Evolutionary conservation across 352 stramenopile genomes (phyloP).

Genomic region (Blastocystis sp.): DNA sequence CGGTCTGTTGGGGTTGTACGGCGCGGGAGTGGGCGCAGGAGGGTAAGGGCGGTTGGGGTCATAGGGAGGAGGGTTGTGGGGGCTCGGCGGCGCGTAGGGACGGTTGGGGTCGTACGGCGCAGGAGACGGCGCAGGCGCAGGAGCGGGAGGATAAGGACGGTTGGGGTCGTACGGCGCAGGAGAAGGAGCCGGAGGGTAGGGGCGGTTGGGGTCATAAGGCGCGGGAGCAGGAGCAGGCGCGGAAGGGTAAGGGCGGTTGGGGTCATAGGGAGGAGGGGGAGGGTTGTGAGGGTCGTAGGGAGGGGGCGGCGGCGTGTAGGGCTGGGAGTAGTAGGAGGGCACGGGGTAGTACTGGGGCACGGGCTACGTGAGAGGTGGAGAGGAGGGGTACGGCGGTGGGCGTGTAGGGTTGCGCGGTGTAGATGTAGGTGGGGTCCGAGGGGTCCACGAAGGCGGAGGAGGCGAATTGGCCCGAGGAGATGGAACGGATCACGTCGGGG

Average conservation of each 20-base stretch:
- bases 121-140: background rate
- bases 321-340: background rate
- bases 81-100: too few relatives aligned
- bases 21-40: background rate
- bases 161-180: too few relatives aligned
- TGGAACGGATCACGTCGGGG: background rate
- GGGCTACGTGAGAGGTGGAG: background rate
- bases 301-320: background rate
- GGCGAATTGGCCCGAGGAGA: conserved; percentile 32
- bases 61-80: background rate
- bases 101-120: too few relatives aligned
- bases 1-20: background rate
- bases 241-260: too few relatives aligned
- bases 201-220: background rate
- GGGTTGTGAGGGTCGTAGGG: too few relatives aligned
- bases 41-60: background rate
- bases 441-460: conserved; percentile 23
- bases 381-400: background rate
- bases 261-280: too few relatives aligned
- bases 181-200: background rate
- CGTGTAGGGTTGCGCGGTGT: conserved; percentile 32
- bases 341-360: conserved; percentile 46
- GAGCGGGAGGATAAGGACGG: too few relatives aligned
- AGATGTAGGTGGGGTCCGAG: conserved; percentile 47
- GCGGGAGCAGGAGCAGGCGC: background rate